Evolutionary conservation across 768 basidiomycete genomes (phyloP).

Genomic region (Tylopilus rubrobrunneus): DNA sequence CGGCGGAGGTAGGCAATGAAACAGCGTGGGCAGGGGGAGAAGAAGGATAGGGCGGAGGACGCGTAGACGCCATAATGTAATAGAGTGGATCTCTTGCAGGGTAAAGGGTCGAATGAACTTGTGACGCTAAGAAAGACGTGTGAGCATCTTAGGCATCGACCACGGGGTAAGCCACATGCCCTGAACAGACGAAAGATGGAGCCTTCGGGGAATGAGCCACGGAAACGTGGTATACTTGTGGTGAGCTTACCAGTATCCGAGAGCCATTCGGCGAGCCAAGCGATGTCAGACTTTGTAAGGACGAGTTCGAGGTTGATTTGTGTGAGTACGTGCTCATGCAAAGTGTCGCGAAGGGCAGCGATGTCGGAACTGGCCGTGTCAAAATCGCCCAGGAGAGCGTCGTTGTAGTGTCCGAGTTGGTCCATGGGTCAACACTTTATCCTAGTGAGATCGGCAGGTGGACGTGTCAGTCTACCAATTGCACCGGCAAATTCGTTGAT

Average conservation of each 20-base stretch:
- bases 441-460: too few relatives aligned
- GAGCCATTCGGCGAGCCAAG: slow-evolving; percentile 61
- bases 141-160: neutral
- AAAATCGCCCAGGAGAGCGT: slow-evolving; percentile 49
- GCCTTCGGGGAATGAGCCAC: slow-evolving; percentile 28
- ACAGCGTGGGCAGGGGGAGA: slow-evolving; percentile 26
- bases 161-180: slow-evolving; percentile 37
- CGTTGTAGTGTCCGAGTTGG: slow-evolving; percentile 41
- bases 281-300: slow-evolving; percentile 42
- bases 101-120: slow-evolving; percentile 61
- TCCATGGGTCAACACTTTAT: neutral
- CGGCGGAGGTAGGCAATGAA: slow-evolving; percentile 53
- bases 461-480: too few relatives aligned
- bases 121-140: slow-evolving; percentile 46
- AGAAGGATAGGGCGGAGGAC: slow-evolving; percentile 37
- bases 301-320: slow-evolving; percentile 55
- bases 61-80: slow-evolving; percentile 51
- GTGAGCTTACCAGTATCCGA: slow-evolving; percentile 52
- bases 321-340: slow-evolving; percentile 57
- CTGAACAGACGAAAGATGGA: slow-evolving; percentile 59
- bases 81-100: slow-evolving; percentile 53
- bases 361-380: slow-evolving; percentile 44
- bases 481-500: neutral
- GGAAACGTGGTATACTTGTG: too few relatives aligned
- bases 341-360: slow-evolving; percentile 43